Evolutionary conservation across 306 rosid genomes (phyloP).

Genomic region (Trifolium repens): DNA sequence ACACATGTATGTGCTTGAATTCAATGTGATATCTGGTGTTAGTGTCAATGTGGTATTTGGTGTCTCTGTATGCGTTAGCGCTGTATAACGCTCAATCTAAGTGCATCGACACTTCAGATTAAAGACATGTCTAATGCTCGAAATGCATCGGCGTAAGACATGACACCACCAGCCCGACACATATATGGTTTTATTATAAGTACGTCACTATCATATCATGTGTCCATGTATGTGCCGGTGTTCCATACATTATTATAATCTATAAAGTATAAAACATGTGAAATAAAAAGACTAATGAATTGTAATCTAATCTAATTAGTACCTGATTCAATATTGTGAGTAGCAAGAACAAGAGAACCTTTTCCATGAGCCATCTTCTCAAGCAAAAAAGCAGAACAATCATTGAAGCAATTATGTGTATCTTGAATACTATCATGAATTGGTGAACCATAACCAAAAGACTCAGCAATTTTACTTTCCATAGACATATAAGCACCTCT

Average conservation of each 20-base stretch:
- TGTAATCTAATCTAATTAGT: neutral
- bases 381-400: slow-evolving; percentile 64
- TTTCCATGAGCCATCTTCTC: slow-evolving; percentile 65
- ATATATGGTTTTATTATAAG: neutral
- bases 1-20: neutral
- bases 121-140: no score
- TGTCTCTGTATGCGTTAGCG: neutral
- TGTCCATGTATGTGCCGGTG: neutral
- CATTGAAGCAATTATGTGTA: slow-evolving; percentile 76
- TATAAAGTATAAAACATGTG: neutral
- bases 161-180: no score
- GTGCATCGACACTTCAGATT: no score
- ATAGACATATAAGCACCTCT: slow-evolving; percentile 94
- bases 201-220: neutral
- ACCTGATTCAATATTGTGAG: slow-evolving; percentile 94
- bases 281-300: neutral
- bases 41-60: neutral
- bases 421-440: slow-evolving; percentile 69
- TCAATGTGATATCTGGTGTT: neutral
- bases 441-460: slow-evolving; percentile 69
- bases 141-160: no score
- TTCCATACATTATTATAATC: neutral
- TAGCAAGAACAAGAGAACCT: slow-evolving; percentile 73
- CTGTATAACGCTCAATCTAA: neutral
- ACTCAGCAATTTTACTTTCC: slow-evolving; percentile 64